Evolutionary conservation across 371 early-diverging fungal genomes (phyloP).

Genomic region (Batkoa obscura): DNA sequence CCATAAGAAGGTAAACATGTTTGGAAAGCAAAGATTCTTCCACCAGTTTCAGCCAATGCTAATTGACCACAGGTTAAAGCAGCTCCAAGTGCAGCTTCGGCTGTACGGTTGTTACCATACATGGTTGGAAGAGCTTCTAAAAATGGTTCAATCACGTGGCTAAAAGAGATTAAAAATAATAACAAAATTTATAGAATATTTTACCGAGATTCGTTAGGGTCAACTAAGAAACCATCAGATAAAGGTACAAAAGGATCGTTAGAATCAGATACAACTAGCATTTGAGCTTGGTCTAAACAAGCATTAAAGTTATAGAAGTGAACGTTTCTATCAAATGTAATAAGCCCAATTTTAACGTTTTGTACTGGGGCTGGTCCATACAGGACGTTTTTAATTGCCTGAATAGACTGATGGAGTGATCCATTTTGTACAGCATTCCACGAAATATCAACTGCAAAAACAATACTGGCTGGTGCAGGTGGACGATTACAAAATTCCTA

Average conservation of each 20-base stretch:
- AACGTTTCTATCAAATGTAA: slow-evolving; percentile 81
- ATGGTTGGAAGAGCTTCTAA: slow-evolving; percentile 59
- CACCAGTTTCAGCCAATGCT: slow-evolving; percentile 64
- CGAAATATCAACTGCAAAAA: slow-evolving; percentile 90
- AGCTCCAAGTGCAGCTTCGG: slow-evolving; percentile 64
- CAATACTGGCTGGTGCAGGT: slow-evolving; percentile 43
- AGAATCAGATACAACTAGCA: slow-evolving; percentile 89
- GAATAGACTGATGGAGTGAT: slow-evolving; percentile 40
- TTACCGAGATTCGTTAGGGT: slow-evolving; percentile 26
- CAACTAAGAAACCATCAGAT: slow-evolving; percentile 66
- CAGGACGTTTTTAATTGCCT: slow-evolving; percentile 39
- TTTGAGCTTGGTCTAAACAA: slow-evolving; percentile 61
- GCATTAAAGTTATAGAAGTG: slow-evolving; percentile 87
- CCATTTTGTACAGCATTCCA: slow-evolving; percentile 66
- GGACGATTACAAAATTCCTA: slow-evolving; percentile 38
- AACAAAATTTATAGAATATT: slow-evolving; percentile 24
- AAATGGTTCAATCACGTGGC: slow-evolving; percentile 52
- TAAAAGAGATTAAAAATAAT: slow-evolving; percentile 18
- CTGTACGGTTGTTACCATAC: slow-evolving; percentile 50
- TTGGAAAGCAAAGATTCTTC: slow-evolving; percentile 69
- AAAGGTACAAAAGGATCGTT: slow-evolving; percentile 85
- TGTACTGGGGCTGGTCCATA: slow-evolving; percentile 30
- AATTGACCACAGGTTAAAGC: slow-evolving; percentile 53
- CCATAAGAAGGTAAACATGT: slow-evolving; percentile 67
- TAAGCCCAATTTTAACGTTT: slow-evolving; percentile 55